Conservation (phyloP, 1,284 basidiomycete species). For the Rhodotorula sp. region DNA sequence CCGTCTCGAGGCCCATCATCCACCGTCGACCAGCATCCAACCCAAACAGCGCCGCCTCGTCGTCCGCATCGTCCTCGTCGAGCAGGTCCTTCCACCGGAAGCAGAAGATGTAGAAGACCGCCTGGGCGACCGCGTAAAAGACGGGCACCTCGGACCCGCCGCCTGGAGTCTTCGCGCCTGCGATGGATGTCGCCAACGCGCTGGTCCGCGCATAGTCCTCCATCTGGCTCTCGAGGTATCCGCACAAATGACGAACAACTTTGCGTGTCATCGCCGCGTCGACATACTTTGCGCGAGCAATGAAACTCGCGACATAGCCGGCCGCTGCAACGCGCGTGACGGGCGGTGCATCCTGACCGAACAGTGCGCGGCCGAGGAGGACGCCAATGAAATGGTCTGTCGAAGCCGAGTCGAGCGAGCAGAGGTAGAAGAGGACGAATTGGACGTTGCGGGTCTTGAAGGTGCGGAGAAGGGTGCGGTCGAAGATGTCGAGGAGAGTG, state of each 20-base stretch:
- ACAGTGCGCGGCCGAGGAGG: slow-evolving; percentile 81
- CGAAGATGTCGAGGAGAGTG: slow-evolving; percentile 85
- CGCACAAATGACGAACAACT: slow-evolving; percentile 78
- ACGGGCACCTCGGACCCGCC: slow-evolving; percentile 52
- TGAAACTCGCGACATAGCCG: slow-evolving; percentile 87
- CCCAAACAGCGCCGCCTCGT: slow-evolving; percentile 50
- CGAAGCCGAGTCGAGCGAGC: slow-evolving; percentile 83
- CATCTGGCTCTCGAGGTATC: slow-evolving; percentile 73
- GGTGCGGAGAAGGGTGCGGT: slow-evolving; percentile 86
- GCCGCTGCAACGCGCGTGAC: slow-evolving; percentile 84
- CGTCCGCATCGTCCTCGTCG: slow-evolving; percentile 56
- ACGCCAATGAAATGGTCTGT: slow-evolving; percentile 90
- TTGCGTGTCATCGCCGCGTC: slow-evolving; percentile 70
- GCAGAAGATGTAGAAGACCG: slow-evolving; percentile 95
- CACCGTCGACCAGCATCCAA: slow-evolving; percentile 58
- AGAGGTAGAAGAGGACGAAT: slow-evolving; percentile 93
- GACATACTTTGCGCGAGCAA: slow-evolving; percentile 85
- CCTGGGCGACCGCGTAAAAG: slow-evolving; percentile 92
- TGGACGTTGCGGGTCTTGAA: slow-evolving; percentile 97
- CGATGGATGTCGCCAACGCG: slow-evolving; percentile 7
- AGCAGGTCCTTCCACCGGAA: slow-evolving; percentile 91
- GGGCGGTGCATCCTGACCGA: slow-evolving; percentile 60
- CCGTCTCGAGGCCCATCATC: slow-evolving; percentile 75
- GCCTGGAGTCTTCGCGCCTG: not conserved
- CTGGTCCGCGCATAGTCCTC: slow-evolving; percentile 60